Evolutionary conservation across 2,329 filamentous ascomycete species (phyloP).

Genomic region (Fusarium sp.): DNA sequence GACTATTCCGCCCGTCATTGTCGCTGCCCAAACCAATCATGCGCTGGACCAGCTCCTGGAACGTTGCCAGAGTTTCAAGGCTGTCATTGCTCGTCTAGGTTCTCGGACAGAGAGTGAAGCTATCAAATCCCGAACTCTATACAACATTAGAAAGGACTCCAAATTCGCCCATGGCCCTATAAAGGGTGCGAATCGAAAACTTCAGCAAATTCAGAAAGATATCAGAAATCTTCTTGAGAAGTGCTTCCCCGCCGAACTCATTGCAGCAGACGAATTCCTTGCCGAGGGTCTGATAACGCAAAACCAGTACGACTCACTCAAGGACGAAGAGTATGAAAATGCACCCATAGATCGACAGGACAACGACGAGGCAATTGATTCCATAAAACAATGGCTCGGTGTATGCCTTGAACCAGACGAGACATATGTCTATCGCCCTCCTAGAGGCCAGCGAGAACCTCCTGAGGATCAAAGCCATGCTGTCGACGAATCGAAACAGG

Average conservation of each 20-base stretch:
- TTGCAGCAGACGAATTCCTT: conserved; percentile 66
- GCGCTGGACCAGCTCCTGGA: conserved; percentile 84
- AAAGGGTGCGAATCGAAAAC: conserved; percentile 26
- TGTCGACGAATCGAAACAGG: conserved; percentile 8
- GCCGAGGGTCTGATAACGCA: conserved; percentile 68
- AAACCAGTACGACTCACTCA: conserved; percentile 68
- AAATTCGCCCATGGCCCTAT: conserved; percentile 11
- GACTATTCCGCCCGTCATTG: conserved; percentile 68
- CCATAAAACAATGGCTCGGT: conserved; percentile 35
- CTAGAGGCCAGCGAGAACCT: conserved; percentile 24
- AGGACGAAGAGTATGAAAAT: conserved; percentile 41
- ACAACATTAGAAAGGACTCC: conserved; percentile 61
- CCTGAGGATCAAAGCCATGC: not conserved
- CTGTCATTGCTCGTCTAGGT: conserved; percentile 70
- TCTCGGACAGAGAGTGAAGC: conserved; percentile 73
- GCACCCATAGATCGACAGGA: not conserved
- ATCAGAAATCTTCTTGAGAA: conserved; percentile 23
- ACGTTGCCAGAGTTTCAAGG: conserved; percentile 64
- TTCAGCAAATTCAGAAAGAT: not conserved
- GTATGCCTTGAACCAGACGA: conserved; percentile 30
- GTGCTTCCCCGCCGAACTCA: conserved; percentile 55
- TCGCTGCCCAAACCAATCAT: conserved; percentile 91
- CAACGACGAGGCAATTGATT: not conserved
- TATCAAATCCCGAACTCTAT: conserved; percentile 75
- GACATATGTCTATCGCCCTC: conserved; percentile 40